phyloP scores from a whole-genome alignment of 192 early-diverging fungal species.

The Rhizophlyctis rosea region DNA sequence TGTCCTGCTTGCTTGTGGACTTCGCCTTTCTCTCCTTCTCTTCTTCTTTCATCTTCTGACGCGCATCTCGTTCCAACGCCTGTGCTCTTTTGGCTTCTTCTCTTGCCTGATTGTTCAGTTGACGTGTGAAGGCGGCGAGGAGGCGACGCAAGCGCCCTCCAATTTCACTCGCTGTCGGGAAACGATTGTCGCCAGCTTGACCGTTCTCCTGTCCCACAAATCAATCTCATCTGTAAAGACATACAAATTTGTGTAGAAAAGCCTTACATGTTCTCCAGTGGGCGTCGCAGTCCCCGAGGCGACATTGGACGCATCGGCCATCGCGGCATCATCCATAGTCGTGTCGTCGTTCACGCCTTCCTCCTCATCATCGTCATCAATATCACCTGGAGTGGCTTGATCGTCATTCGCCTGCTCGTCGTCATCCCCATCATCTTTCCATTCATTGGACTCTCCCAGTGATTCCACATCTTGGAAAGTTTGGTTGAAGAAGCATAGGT shows the following conservation, averaged over 20 bases:
- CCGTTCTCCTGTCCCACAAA: constrained; percentile 13
- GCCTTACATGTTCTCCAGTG: too few relatives aligned
- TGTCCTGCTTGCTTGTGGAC: constrained; percentile 32
- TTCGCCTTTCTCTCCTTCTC: constrained; percentile 41
- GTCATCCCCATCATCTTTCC: constrained; percentile 1
- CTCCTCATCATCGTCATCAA: constrained; percentile 28
- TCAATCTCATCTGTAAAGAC: background rate
- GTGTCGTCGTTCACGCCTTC: constrained; percentile 8
- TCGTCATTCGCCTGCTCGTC: constrained; percentile 15
- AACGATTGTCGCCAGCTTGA: constrained; percentile 21
- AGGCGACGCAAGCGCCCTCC: constrained; percentile 47
- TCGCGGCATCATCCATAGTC: constrained; percentile 18
- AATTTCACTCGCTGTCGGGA: constrained; percentile 47
- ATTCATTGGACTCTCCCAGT: constrained; percentile 8
- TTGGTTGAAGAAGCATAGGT: constrained; percentile 35
- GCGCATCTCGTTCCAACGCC: constrained; percentile 29
- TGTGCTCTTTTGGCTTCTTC: constrained; percentile 37
- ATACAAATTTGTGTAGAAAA: constrained; percentile 4
- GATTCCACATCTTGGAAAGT: constrained; percentile 21
- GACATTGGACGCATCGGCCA: constrained; percentile 19
- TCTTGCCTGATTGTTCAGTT: constrained; percentile 30
- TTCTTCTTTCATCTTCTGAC: too few relatives aligned
- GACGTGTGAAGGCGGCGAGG: constrained; percentile 39
- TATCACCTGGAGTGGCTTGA: constrained; percentile 1
- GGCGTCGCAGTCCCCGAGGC: constrained; percentile 24